Evolutionary conservation across 2,329 filamentous ascomycete species (phyloP).

Genomic region (Nemania diffusa): DNA sequence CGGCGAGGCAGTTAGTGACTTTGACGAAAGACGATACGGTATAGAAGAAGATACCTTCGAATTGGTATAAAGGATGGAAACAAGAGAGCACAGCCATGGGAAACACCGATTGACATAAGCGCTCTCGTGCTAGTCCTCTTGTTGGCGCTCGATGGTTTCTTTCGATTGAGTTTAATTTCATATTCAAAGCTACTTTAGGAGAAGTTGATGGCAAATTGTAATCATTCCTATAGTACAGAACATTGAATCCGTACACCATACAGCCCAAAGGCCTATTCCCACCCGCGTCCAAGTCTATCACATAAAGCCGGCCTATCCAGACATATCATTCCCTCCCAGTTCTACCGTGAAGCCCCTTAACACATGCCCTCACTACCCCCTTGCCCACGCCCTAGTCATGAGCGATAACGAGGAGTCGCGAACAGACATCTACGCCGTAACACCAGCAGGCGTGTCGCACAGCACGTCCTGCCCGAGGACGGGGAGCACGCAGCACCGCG

Average conservation of each 20-base stretch:
- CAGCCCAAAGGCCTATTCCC: not conserved
- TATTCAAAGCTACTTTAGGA: too few relatives aligned
- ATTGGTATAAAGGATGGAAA: too few relatives aligned
- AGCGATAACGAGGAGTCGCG: not conserved
- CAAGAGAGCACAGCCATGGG: too few relatives aligned
- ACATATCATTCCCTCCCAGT: not conserved
- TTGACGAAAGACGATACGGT: too few relatives aligned
- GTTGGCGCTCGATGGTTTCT: too few relatives aligned
- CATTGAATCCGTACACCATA: not conserved
- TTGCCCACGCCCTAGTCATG: not conserved
- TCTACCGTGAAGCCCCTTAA: not conserved
- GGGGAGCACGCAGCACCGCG: constrained; percentile 63
- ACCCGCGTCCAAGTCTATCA: not conserved
- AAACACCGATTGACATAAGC: too few relatives aligned
- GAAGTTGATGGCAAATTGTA: not conserved
- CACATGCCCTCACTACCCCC: not conserved
- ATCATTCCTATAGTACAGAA: constrained; percentile 1
- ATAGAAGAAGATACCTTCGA: too few relatives aligned
- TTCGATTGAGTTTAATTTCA: too few relatives aligned
- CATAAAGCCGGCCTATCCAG: not conserved
- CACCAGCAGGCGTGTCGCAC: constrained; percentile 47
- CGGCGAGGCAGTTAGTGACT: constrained; percentile 26
- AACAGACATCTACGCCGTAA: constrained; percentile 9
- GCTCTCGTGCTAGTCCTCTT: too few relatives aligned
- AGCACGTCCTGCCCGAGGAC: constrained; percentile 52